phyloP scores from a whole-genome alignment of 805 yeast species.

The Candida mattraensis region DNA sequence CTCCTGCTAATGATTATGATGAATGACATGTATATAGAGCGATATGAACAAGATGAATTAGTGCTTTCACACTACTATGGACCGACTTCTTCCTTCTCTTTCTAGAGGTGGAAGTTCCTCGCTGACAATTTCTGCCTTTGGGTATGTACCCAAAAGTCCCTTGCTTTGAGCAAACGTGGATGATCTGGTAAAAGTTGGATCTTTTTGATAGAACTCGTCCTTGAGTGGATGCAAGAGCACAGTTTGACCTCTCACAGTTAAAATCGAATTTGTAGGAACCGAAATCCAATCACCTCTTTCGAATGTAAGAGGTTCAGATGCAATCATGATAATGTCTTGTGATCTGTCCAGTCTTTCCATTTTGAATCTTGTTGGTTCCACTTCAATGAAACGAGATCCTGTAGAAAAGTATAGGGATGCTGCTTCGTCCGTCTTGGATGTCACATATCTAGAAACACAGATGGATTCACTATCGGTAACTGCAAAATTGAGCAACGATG shows the following conservation, averaged over 20 bases:
- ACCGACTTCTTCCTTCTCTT: constrained; percentile 57
- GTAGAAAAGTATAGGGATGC: constrained; percentile 94
- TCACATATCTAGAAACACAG: constrained; percentile 84
- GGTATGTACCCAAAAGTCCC: constrained; percentile 92
- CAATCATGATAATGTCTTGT: constrained; percentile 91
- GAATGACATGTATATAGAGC: constrained; percentile 25
- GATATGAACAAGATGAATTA: constrained; percentile 4
- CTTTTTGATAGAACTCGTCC: constrained; percentile 83
- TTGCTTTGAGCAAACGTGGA: constrained; percentile 83
- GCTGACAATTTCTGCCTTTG: constrained; percentile 53
- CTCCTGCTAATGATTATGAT: constrained; percentile 88
- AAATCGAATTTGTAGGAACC: constrained; percentile 86
- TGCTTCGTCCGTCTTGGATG: constrained; percentile 90
- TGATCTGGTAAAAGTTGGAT: constrained; percentile 67
- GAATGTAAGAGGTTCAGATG: constrained; percentile 94
- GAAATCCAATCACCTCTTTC: constrained; percentile 98
- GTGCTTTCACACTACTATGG: constrained; percentile 6
- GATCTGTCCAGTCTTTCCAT: constrained; percentile 93
- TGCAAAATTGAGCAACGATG: constrained; percentile 89
- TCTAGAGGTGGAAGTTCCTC: constrained; percentile 72
- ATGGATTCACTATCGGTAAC: constrained; percentile 90
- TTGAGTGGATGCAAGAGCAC: constrained; percentile 86
- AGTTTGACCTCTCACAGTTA: constrained; percentile 82
- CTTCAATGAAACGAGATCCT: constrained; percentile 88
- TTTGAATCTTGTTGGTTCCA: constrained; percentile 85